These are phyloP conservation scores for Umbilicus rupestris DNA, from an alignment of 164 flowering plant genomes.

Conservation along the genomic window DNA sequence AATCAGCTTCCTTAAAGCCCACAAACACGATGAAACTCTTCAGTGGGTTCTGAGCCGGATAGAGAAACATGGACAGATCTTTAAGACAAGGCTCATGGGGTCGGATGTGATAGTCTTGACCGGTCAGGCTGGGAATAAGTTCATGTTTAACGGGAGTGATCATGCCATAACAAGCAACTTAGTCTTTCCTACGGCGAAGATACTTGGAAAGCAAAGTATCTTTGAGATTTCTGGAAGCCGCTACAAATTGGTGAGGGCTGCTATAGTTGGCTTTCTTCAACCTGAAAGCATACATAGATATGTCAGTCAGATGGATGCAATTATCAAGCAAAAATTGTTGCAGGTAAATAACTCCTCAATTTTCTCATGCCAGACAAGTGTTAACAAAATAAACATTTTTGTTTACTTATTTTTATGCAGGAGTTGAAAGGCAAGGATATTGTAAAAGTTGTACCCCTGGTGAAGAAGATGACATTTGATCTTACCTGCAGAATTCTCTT, in stretches of 20 bases:
- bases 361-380: neutral
- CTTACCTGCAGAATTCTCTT: constrained; percentile 21
- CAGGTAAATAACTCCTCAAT: constrained; percentile 6
- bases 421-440: constrained; percentile 16
- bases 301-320: constrained; percentile 15
- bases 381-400: neutral
- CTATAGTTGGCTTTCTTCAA: constrained; percentile 13
- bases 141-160: constrained; percentile 13
- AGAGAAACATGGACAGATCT: constrained; percentile 16
- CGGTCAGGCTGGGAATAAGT: constrained; percentile 16
- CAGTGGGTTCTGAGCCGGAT: constrained; percentile 20
- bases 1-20: constrained; percentile 19
- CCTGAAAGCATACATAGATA: constrained; percentile 14
- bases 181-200: constrained; percentile 2
- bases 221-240: constrained; percentile 13
- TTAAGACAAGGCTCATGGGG: constrained; percentile 16
- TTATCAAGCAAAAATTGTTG: constrained; percentile 13
- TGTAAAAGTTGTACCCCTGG: constrained; percentile 8
- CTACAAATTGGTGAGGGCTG: constrained; percentile 13
- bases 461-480: constrained; percentile 22
- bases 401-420: constrained; percentile 5
- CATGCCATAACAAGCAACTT: constrained; percentile 13
- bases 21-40: constrained; percentile 10
- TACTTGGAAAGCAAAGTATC: constrained; percentile 14
- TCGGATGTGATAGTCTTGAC: constrained; percentile 11